Percentiles rank a stretch among this genome's conserved stretches.
Evolutionary conservation across 2,329 filamentous ascomycete genomes (phyloP).

Genomic region (Fusarium sp.): DNA sequence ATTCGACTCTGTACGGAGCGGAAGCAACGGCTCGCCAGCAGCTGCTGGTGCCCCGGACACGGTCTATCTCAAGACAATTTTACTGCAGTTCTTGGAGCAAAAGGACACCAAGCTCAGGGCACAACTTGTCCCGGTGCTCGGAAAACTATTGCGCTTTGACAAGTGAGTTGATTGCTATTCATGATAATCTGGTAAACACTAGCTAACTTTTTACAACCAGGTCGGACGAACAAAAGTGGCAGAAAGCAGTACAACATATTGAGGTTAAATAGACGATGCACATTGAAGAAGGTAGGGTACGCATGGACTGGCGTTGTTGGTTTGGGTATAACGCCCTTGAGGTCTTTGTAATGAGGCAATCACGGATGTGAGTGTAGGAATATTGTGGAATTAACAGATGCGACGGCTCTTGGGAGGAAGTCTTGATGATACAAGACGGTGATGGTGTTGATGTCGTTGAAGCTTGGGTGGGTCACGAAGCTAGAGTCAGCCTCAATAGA

Average conservation of each 20-base stretch:
- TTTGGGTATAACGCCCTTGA: slow-evolving; percentile 24
- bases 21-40: slow-evolving; percentile 49
- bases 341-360: slow-evolving; percentile 8
- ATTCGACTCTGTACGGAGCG: slow-evolving; percentile 56
- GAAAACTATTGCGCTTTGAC: slow-evolving; percentile 82
- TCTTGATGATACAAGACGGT: neutral
- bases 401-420: neutral
- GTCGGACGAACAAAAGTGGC: slow-evolving; percentile 87
- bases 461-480: slow-evolving; percentile 15
- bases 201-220: slow-evolving; percentile 48
- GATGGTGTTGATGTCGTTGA: slow-evolving; percentile 20
- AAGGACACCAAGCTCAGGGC: slow-evolving; percentile 81
- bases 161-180: slow-evolving; percentile 65
- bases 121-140: slow-evolving; percentile 82
- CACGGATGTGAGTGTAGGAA: slow-evolving; percentile 35
- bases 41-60: slow-evolving; percentile 59
- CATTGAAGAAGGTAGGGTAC: slow-evolving; percentile 8
- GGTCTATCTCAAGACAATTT: slow-evolving; percentile 82
- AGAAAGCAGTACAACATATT: slow-evolving; percentile 75
- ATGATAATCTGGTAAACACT: neutral
- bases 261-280: slow-evolving; percentile 51
- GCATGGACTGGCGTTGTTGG: slow-evolving; percentile 34
- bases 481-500: slow-evolving; percentile 21
- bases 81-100: slow-evolving; percentile 85
- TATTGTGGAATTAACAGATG: slow-evolving; percentile 26